Evolutionary conservation across 345 rosid genomes (phyloP), one percentile per base, ranked within the genome.

Genomic region (Xanthoceras sorbifolium): DNA sequence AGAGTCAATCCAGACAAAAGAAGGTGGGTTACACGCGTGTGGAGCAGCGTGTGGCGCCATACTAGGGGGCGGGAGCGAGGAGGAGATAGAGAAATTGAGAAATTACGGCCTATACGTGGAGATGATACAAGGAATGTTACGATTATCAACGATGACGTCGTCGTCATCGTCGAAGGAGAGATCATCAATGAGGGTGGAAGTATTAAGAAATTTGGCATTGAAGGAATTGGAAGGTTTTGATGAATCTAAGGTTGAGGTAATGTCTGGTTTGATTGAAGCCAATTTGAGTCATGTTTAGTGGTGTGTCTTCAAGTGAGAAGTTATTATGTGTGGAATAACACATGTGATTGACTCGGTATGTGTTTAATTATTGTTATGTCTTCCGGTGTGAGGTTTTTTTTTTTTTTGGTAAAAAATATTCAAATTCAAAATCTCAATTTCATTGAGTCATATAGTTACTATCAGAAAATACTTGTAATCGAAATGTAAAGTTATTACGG

Each of bases 21-120:
- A 87, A 70, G 96, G 91, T 5, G 59, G 1, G 17, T 34, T 87
- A 2, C 84, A 91, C 69, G 86, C 84, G 18, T 91, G 95, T 18
- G 90, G 86, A 0, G 92, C 77, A 0, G 89, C 88, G 0, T 88
- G 92, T 25, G 96, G 96, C 3, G 91, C 90, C 17, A 91, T 91
- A 73, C 34, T 89, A 17, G 96, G 91, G 8, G 92, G 93, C 1
- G 93, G 93, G 63, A 81, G 74, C 5, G 86, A 89, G 59, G 88
- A 78, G 69, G 90, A 91, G 48, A 78, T 88, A 0, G 91, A 85
- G 76, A 84, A 60, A 75, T 15, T 91, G 78, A 86, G 90, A 64
- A 86, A 64, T 74, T 89, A 29, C 36, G 96, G 93, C 0, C 12
- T 76, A 11, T 77, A 76, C n/a, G 85, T 76, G 0, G 96, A 93